A percentile compares a stretch with the other conserved stretches of the same genome.
phyloP scores from a whole-genome alignment of 345 rosid genomes.

The Brassica nigra region DNA sequence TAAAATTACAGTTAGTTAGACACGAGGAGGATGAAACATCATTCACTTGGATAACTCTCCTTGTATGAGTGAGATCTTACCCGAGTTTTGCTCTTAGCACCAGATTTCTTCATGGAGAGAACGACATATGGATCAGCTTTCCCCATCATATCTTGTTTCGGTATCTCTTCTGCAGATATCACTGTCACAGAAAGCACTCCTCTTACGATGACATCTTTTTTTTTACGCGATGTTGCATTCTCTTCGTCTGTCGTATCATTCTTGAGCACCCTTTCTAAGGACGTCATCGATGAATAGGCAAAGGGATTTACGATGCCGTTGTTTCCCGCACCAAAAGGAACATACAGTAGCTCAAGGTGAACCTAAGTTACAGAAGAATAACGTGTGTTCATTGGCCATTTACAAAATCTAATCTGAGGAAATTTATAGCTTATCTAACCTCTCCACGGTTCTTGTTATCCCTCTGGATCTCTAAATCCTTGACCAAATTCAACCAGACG shows the following conservation, averaged over 20 bases:
- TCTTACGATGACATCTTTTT: conserved; percentile 80
- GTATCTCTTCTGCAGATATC: conserved; percentile 93
- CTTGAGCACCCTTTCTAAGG: conserved; percentile 86
- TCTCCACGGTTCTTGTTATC: conserved; percentile 88
- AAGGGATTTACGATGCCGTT: conserved; percentile 62
- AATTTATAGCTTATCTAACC: conserved; percentile 50
- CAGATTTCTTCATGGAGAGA: conserved; percentile 87
- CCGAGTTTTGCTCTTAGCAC: conserved; percentile 73
- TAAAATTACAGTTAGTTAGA: conserved; percentile 1
- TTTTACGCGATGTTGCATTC: conserved; percentile 53
- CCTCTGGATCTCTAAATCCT: conserved; percentile 95
- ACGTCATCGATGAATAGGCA: conserved; percentile 61
- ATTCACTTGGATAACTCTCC: conserved; percentile 2
- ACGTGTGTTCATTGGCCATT: conserved; percentile 10
- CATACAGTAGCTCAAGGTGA: conserved; percentile 90
- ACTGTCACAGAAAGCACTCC: conserved; percentile 94
- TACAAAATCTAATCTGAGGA: neutral
- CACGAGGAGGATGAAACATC: neutral
- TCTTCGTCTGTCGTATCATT: conserved; percentile 57
- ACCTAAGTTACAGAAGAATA: conserved; percentile 55
- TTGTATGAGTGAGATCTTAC: conserved; percentile 42
- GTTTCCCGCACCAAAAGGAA: conserved; percentile 63
- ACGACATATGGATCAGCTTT: conserved; percentile 94
- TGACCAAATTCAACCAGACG: conserved; percentile 94
- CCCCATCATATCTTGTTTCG: conserved; percentile 81